These are phyloP conservation scores for Phylloporus rhodoxanthus DNA, from an alignment of 768 basidiomycete genomes.

Conservation along the genomic window DNA sequence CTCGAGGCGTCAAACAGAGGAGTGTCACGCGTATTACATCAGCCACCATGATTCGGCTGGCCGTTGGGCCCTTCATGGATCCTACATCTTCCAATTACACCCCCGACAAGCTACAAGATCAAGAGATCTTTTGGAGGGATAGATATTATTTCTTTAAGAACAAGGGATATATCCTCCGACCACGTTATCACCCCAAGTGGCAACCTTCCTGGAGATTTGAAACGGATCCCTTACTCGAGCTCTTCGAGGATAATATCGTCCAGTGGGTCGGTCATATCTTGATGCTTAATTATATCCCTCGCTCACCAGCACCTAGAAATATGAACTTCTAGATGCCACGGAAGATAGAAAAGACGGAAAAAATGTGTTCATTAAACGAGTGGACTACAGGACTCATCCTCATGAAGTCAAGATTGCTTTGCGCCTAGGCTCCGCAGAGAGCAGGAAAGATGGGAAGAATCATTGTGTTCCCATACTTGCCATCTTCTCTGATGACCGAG, in stretches of 20 bases:
- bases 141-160: no score
- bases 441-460: conserved; percentile 8
- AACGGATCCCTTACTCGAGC: background rate
- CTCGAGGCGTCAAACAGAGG: no score
- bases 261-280: conserved; percentile 5
- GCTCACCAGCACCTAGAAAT: no score
- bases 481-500: conserved; percentile 7
- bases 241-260: conserved; percentile 6
- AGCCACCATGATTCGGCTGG: no score
- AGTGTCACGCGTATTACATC: no score
- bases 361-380: conserved; percentile 18
- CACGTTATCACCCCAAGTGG: conserved; percentile 25
- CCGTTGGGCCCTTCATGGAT: no score
- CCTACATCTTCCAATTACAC: no score
- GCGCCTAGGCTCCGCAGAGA: background rate
- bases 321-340: conserved; percentile 9
- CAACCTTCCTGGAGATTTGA: conserved; percentile 24
- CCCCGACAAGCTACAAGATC: no score
- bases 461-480: conserved; percentile 22
- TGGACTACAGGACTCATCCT: background rate
- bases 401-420: conserved; percentile 5
- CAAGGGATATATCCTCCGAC: no score
- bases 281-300: no score
- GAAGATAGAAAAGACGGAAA: background rate
- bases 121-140: no score